A percentile compares a stretch with the other conserved stretches of the same genome.
Conservation (phyloP, 371 early-diverging fungal species). For the Nosema granulosis region DNA sequence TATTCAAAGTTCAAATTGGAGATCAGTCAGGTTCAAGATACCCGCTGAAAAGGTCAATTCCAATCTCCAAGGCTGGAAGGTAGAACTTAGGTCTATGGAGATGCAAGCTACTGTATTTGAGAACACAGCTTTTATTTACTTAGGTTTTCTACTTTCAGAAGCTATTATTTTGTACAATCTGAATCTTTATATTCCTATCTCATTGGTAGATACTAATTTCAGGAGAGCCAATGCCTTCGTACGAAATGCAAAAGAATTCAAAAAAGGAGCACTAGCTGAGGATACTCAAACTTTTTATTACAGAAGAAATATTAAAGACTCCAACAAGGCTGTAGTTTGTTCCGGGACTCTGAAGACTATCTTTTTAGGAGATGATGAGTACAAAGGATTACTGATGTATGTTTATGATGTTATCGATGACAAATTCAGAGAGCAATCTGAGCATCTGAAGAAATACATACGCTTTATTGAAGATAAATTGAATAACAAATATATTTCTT, state of each 20-base stretch:
- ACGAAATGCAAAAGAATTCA: constrained; percentile 18
- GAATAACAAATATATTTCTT: constrained; percentile 46
- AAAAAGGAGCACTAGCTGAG: neutral
- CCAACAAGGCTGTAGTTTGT: constrained; percentile 70
- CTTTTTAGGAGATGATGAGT: constrained; percentile 76
- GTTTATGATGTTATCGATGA: constrained; percentile 61
- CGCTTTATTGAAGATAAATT: constrained; percentile 71
- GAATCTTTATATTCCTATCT: constrained; percentile 87
- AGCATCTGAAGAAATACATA: constrained; percentile 69
- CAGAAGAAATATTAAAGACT: constrained; percentile 47
- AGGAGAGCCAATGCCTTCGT: constrained; percentile 69
- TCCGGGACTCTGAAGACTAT: constrained; percentile 83
- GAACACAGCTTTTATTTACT: constrained; percentile 87
- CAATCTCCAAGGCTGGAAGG: constrained; percentile 84
- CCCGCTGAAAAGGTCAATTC: constrained; percentile 71
- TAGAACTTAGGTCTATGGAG: constrained; percentile 95
- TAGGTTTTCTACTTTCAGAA: constrained; percentile 81
- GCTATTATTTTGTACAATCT: constrained; percentile 79
- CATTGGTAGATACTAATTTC: constrained; percentile 83
- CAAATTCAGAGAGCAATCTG: constrained; percentile 69
- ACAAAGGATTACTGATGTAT: constrained; percentile 44
- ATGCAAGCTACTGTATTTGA: constrained; percentile 92
- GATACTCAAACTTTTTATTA: constrained; percentile 42
- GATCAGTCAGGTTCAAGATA: constrained; percentile 93
- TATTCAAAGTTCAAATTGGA: constrained; percentile 97